Percentiles rank a stretch among this genome's conserved stretches.
phyloP scores from a whole-genome alignment of 306 rosid species.

The Delonix regia region DNA sequence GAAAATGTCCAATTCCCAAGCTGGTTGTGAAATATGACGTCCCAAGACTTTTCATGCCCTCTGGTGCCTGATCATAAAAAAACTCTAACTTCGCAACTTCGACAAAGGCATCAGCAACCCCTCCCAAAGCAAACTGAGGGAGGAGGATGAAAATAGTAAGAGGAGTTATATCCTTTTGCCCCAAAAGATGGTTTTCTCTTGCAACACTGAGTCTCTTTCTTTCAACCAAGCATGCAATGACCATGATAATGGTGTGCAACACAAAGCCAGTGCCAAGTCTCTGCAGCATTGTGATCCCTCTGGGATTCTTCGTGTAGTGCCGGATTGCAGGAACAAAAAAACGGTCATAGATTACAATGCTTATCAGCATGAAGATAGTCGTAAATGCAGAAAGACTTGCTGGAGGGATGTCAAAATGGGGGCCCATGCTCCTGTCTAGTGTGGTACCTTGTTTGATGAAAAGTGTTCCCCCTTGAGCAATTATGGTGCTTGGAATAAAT shows the following conservation, averaged over 20 bases:
- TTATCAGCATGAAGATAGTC: constrained; percentile 65
- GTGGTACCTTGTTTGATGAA: constrained; percentile 74
- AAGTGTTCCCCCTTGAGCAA: constrained; percentile 55
- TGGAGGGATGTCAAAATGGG: constrained; percentile 64
- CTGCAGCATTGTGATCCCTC: constrained; percentile 85
- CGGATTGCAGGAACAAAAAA: constrained; percentile 52
- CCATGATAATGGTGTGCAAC: constrained; percentile 51
- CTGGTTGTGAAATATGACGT: constrained; percentile 67
- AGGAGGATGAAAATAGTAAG: constrained; percentile 73
- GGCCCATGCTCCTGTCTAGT: constrained; percentile 59
- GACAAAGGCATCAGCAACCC: constrained; percentile 67
- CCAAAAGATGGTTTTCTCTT: constrained; percentile 43
- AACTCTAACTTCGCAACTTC: constrained; percentile 81
- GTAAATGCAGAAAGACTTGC: constrained; percentile 58
- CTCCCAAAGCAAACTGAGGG: constrained; percentile 75
- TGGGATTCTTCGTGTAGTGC: constrained; percentile 67
- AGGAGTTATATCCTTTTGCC: constrained; percentile 48
- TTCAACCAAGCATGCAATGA: constrained; percentile 56
- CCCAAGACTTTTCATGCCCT: constrained; percentile 80
- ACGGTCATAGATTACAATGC: constrained; percentile 64
- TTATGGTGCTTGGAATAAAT: constrained; percentile 59
- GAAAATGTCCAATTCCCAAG: constrained; percentile 67
- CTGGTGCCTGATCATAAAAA: constrained; percentile 89
- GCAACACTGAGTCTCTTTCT: constrained; percentile 59
- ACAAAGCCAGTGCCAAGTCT: constrained; percentile 76